Base-by-base conservation (phyloP, 2,329 filamentous ascomycete genomes). In the Juglanconis sp. region DNA sequence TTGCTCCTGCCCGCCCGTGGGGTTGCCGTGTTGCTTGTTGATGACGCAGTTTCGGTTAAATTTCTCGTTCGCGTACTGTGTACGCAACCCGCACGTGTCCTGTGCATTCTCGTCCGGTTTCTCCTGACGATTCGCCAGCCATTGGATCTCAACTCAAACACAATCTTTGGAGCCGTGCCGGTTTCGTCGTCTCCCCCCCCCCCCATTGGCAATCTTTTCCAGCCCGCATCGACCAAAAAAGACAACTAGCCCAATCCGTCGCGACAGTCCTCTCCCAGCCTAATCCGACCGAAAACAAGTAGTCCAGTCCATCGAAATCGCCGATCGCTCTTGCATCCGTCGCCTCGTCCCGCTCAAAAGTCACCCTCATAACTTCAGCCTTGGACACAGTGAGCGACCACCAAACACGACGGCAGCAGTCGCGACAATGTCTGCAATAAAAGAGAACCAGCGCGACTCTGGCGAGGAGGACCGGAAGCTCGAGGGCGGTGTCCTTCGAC, bases 381-480 rank as follows among this genome's bases (percentile, higher is more conserved):
- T 13, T 44, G 24, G 24, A 32, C 47, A 34, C 48, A 38, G 31
- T 40, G n/a, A 36, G 17, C 32, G 42, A 48, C 44, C 13, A 49
- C n/a, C 30, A 42, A 2, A 15, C 6, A 44, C 31, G 40, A 7
- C 47, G 32, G 34, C 40, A 30, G 46, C 32, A 32, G 30, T 13
- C 9, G 31, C 32, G 51, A 54, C 17, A 46, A 63, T 63, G 61
- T 63, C 61, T 63, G 61, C 58, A 35, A 55, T 35, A 30, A 61
- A 63, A 53, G 61, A 63, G 32, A 63, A 63, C 58, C 61, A 61
- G 53, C 61, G 58, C 47, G 61, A 63, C 58, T 63, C 61, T 10
- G 54, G 61, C 30, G 61, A 63, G 52, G 62, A 63, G 59, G 62
- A 63, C 31, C 52, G 62, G 55, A 62, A 63, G 62, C 62, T 63